These are phyloP conservation scores for Dictyostelium brefeldianum DNA, from an alignment of 78 protist species.

Conservation along the genomic window DNA sequence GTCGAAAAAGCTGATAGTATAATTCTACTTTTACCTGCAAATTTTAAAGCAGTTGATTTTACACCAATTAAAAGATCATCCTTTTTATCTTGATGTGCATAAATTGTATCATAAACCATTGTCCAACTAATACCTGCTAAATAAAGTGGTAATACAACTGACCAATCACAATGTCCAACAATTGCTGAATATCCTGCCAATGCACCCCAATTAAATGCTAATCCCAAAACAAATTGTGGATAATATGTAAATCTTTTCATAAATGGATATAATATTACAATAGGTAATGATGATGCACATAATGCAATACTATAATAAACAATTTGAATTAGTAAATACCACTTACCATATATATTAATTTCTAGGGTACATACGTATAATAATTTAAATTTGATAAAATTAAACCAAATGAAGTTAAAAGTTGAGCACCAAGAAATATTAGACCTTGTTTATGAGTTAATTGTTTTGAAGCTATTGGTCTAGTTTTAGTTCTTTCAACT, in stretches of 20 bases:
- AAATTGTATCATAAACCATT: slow-evolving; percentile 94
- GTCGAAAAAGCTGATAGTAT: slow-evolving; percentile 69
- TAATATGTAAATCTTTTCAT: slow-evolving; percentile 92
- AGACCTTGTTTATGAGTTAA: slow-evolving; percentile 59
- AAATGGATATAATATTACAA: slow-evolving; percentile 92
- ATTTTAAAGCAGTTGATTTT: slow-evolving; percentile 92
- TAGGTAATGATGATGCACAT: slow-evolving; percentile 84
- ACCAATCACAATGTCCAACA: slow-evolving; percentile 60
- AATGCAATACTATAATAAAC: slow-evolving; percentile 58
- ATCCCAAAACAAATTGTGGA: slow-evolving; percentile 95
- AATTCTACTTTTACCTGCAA: background rate
- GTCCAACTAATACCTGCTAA: slow-evolving; percentile 93
- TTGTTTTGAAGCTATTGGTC: slow-evolving; percentile 93
- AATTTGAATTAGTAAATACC: too few species aligned
- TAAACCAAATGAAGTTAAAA: slow-evolving; percentile 33
- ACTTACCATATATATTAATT: too few species aligned
- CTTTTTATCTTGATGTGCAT: slow-evolving; percentile 95
- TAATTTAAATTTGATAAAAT: slow-evolving; percentile 59
- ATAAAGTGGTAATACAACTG: slow-evolving; percentile 84
- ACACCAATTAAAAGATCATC: slow-evolving; percentile 93
- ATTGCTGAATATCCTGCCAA: slow-evolving; percentile 91
- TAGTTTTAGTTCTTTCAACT: slow-evolving; percentile 89
- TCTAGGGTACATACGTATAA: slow-evolving; percentile 66
- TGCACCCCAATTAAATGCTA: slow-evolving; percentile 96
- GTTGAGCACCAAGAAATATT: slow-evolving; percentile 75